Evolutionary conservation across 2,329 filamentous ascomycete species (phyloP).

Genomic region (Hymenoscyphus salicellus): DNA sequence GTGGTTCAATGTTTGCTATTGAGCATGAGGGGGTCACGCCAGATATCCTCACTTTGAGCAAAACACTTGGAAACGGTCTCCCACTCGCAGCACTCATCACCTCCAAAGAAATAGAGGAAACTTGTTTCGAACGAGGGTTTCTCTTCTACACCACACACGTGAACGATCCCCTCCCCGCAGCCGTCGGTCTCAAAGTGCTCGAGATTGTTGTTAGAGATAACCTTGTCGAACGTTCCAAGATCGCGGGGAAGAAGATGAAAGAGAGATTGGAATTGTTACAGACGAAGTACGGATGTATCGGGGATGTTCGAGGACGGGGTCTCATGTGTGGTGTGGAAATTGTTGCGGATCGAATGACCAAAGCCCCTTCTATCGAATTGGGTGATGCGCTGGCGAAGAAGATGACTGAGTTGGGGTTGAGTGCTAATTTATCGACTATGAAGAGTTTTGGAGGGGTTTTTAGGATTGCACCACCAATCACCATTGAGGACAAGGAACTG

Average conservation of each 20-base stretch:
- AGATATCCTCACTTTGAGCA: conserved; percentile 59
- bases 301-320: conserved; percentile 58
- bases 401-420: conserved; percentile 52
- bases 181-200: conserved; percentile 59
- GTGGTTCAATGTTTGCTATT: conserved; percentile 58
- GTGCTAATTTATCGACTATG: conserved; percentile 54
- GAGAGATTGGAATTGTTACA: conserved; percentile 44
- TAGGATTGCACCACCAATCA: conserved; percentile 59
- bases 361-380: conserved; percentile 46
- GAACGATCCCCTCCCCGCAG: conserved; percentile 59
- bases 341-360: conserved; percentile 48
- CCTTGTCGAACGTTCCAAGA: conserved; percentile 46
- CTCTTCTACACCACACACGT: conserved; percentile 61
- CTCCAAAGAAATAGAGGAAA: conserved; percentile 49
- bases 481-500: conserved; percentile 50
- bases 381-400: conserved; percentile 46
- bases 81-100: conserved; percentile 58
- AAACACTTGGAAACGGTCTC: conserved; percentile 59
- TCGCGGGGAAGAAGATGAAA: conserved; percentile 50
- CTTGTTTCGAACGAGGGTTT: conserved; percentile 48
- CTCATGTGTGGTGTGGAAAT: conserved; percentile 59
- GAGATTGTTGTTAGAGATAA: conserved; percentile 58
- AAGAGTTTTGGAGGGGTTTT: conserved; percentile 56
- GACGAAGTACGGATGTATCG: conserved; percentile 56
- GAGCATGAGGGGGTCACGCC: conserved; percentile 53